Evolutionary conservation across 257 asterid species (phyloP).

Genomic region (Linderniella brevidens): DNA sequence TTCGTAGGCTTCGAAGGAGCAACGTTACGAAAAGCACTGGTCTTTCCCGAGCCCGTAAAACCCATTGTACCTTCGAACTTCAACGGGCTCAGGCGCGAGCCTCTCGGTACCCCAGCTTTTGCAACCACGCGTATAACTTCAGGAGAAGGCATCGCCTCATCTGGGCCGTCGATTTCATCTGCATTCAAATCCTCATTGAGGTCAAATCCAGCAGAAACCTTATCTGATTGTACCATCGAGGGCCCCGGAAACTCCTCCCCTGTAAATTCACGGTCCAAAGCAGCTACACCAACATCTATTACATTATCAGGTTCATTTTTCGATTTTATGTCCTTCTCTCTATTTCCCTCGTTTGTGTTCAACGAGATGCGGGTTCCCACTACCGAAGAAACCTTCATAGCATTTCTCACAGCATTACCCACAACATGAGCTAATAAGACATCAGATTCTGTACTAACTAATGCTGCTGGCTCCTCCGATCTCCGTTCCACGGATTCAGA

Average conservation of each 20-base stretch:
- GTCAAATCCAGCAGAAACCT: slow-evolving; percentile 26
- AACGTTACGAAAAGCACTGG: slow-evolving; percentile 40
- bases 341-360: slow-evolving; percentile 4
- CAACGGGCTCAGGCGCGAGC: slow-evolving; percentile 20
- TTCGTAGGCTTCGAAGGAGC: slow-evolving; percentile 10
- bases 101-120: slow-evolving; percentile 25
- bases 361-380: slow-evolving; percentile 4
- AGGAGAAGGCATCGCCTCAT: slow-evolving; percentile 14
- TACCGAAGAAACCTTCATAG: slow-evolving; percentile 10
- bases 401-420: slow-evolving; percentile 12
- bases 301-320: slow-evolving; percentile 8
- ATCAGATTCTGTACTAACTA: slow-evolving; percentile 22
- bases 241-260: slow-evolving; percentile 11
- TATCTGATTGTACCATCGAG: slow-evolving; percentile 6
- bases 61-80: slow-evolving; percentile 32
- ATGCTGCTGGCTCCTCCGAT: slow-evolving; percentile 17
- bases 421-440: slow-evolving; percentile 21
- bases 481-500: slow-evolving; percentile 15
- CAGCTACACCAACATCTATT: slow-evolving; percentile 8
- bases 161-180: slow-evolving; percentile 12
- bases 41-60: slow-evolving; percentile 33
- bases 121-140: slow-evolving; percentile 32
- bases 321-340: slow-evolving; percentile 5
- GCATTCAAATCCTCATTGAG: slow-evolving; percentile 31
- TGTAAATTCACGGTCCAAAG: slow-evolving; percentile 8